Conservation (phyloP, 2,329 filamentous ascomycete species). For the Cladosporium sp. region DNA sequence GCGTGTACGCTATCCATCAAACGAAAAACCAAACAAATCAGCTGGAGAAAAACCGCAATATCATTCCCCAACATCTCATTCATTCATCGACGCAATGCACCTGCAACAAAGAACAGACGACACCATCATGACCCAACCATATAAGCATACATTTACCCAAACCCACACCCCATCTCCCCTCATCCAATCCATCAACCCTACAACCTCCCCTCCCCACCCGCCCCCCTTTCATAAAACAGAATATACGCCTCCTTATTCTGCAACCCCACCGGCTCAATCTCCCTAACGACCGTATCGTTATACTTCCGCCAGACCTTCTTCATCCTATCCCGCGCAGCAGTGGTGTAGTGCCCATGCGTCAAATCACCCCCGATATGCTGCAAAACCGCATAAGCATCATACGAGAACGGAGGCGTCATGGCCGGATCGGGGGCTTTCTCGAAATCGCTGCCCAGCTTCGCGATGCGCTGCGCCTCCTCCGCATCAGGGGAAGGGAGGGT, state of each 20-base stretch:
- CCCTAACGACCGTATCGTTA: conserved; percentile 53
- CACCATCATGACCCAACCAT: too few relatives aligned
- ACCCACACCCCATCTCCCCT: background rate
- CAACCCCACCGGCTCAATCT: conserved; percentile 54
- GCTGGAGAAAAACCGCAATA: too few relatives aligned
- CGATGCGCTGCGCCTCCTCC: conserved; percentile 21
- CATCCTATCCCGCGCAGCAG: conserved; percentile 50
- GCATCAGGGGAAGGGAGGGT: conserved; percentile 46
- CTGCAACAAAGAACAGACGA: too few relatives aligned
- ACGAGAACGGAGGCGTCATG: conserved; percentile 60
- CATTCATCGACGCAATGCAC: too few relatives aligned
- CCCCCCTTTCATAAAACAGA: conserved; percentile 52
- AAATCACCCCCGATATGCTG: conserved; percentile 67
- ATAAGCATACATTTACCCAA: too few relatives aligned
- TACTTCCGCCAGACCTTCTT: conserved; percentile 58
- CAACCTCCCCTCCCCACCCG: conserved; percentile 1
- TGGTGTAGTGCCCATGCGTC: conserved; percentile 75
- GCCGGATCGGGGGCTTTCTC: conserved; percentile 36
- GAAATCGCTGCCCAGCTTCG: conserved; percentile 30
- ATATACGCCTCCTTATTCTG: conserved; percentile 64
- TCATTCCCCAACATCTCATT: too few relatives aligned
- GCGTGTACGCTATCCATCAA: too few relatives aligned
- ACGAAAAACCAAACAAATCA: too few relatives aligned
- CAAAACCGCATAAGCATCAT: conserved; percentile 83
- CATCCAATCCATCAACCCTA: background rate